Base-by-base conservation (phyloP, 2,329 filamentous ascomycete species). In the Macrophomina tecta region DNA sequence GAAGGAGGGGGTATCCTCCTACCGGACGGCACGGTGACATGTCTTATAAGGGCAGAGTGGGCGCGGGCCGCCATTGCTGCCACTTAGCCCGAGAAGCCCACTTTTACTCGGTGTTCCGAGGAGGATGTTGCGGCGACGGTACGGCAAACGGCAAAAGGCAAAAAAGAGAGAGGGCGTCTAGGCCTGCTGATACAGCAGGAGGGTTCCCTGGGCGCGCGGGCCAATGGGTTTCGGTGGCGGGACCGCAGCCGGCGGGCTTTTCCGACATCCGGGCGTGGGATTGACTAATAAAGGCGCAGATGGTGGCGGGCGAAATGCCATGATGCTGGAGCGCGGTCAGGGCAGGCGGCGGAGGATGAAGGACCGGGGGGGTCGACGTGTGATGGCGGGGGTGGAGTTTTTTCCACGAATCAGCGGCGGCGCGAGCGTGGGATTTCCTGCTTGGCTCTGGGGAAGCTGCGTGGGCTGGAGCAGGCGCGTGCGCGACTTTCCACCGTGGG, bases 71-170 rank as follows among this genome's bases (percentile, higher is more conserved):
- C 69, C 64, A 70, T 68, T 70, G 72, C 72, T 74, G 75, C 72
- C 69, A 69, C 72, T 73, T 68, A 72, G 42, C 11, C 73, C 71
- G 71, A 71, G 75, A 8, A 75, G 76, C 73, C 75, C 76, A 77
- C 75, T 66, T 55, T 65, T 58, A 49, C 40, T 65, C 51, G 51
- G 51, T 48, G 45, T 56, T 56, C 56, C 45, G 58, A 49, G 30
- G 58, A 62, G 28, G 58, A 62, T 49, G 58, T 62, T 62, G 45
- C 58, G 32, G 58, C 58, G 42, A 62, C 58, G 58, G 58, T 32
- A 62, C 58, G 58, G 58, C 45, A 49, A 62, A 62, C 42, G 23
- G 23, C 23, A 23, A 23, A 62, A 42, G 58, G 58, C 45, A 62
- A 62, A 62, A 62, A 18, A 45, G 1, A 16, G 5, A 28, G 18